These are phyloP conservation scores for Xylaria multiplex DNA, from an alignment of 2,329 filamentous ascomycete genomes.

Conservation along the genomic window DNA sequence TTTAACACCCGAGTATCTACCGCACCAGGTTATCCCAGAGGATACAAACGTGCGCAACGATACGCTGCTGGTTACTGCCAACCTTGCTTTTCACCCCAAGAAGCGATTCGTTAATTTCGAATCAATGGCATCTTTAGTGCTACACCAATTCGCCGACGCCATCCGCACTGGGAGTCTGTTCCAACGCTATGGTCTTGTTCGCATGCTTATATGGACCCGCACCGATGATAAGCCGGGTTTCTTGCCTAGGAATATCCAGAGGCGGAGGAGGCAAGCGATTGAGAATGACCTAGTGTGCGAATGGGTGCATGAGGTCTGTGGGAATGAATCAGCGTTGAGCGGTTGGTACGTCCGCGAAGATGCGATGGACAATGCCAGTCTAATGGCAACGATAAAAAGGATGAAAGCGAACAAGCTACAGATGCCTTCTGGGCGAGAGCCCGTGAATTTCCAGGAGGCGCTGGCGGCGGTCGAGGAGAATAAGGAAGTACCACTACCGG, in stretches of 20 bases:
- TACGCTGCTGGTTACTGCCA: conserved; percentile 77
- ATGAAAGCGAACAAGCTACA: conserved; percentile 58
- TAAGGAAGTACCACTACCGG: conserved; percentile 31
- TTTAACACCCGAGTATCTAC: conserved; percentile 61
- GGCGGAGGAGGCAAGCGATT: conserved; percentile 66
- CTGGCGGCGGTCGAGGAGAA: conserved; percentile 34
- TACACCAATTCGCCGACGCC: conserved; percentile 69
- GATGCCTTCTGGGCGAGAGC: conserved; percentile 59
- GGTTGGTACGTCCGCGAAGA: conserved; percentile 55
- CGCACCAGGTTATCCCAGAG: conserved; percentile 61
- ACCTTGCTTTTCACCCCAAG: conserved; percentile 67
- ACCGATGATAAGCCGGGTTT: conserved; percentile 67
- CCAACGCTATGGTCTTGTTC: conserved; percentile 80
- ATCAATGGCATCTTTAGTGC: conserved; percentile 66
- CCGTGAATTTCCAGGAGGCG: conserved; percentile 44
- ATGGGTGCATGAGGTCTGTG: conserved; percentile 68
- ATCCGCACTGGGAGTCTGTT: conserved; percentile 70
- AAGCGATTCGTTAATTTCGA: conserved; percentile 62
- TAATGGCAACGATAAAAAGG: conserved; percentile 51
- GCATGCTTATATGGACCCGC: conserved; percentile 79
- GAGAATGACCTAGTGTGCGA: conserved; percentile 70
- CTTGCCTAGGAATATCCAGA: conserved; percentile 68
- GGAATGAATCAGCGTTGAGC: conserved; percentile 47
- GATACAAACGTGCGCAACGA: conserved; percentile 69
- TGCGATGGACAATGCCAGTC: conserved; percentile 60